These are phyloP conservation scores for Boletus coccyginus DNA, from an alignment of 768 basidiomycete species.

Conservation along the genomic window DNA sequence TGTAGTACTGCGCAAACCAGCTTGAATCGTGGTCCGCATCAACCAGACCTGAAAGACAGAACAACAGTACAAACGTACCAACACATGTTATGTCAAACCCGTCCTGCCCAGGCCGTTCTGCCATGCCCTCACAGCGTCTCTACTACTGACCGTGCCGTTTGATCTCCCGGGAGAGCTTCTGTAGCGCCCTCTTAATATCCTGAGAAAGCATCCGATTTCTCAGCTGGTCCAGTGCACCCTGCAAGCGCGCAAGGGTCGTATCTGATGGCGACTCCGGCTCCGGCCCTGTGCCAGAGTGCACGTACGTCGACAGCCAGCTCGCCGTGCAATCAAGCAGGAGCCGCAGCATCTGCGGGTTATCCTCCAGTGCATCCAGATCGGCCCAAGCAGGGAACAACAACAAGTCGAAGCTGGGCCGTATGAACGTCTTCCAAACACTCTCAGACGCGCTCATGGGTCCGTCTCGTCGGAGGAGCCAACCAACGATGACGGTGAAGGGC, in stretches of 20 bases:
- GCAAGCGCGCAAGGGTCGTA: background rate
- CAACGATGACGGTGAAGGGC: background rate
- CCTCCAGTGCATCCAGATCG: constrained; percentile 1
- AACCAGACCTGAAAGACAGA: background rate
- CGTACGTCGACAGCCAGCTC: background rate
- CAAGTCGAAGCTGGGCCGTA: background rate
- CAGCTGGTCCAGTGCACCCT: background rate
- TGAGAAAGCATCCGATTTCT: background rate
- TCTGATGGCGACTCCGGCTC: background rate
- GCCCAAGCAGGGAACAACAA: constrained; percentile 5
- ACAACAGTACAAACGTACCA: background rate
- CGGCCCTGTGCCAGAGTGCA: background rate
- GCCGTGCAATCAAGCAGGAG: background rate
- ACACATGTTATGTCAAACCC: background rate
- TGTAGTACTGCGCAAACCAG: background rate
- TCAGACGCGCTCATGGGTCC: background rate
- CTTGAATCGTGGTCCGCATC: background rate
- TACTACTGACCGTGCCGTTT: background rate
- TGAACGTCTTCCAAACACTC: background rate
- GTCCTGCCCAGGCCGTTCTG: too few species aligned
- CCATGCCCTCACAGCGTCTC: too few species aligned
- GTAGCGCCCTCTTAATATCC: constrained; percentile 1
- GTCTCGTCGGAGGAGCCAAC: constrained; percentile 8
- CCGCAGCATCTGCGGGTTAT: constrained; percentile 5
- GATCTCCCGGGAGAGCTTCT: background rate